Evolutionary conservation across 2,329 filamentous ascomycete species (phyloP).

Genomic region (Teratosphaeria destructans): DNA sequence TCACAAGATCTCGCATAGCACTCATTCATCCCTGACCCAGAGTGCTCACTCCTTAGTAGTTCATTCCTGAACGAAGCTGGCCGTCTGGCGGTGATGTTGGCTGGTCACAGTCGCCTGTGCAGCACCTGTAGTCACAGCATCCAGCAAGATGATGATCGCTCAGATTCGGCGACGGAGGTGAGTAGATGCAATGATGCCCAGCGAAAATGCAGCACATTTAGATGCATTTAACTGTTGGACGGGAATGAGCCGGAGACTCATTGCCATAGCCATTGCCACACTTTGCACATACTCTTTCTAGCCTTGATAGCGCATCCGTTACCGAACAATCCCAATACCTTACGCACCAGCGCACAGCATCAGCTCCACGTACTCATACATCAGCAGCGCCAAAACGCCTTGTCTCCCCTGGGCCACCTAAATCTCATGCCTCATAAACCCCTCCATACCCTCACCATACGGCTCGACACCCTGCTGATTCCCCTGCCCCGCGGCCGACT

Average conservation of each 20-base stretch:
- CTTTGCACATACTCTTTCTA: background rate
- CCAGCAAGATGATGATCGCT: too few relatives aligned
- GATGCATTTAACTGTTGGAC: too few relatives aligned
- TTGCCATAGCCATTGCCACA: background rate
- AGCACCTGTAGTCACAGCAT: too few relatives aligned
- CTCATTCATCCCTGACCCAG: too few relatives aligned
- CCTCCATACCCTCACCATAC: slow-evolving; percentile 15
- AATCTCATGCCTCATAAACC: slow-evolving; percentile 22
- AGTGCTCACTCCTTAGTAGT: too few relatives aligned
- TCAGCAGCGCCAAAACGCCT: background rate
- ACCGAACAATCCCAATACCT: background rate
- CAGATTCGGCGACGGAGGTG: background rate
- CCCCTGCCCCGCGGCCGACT: background rate
- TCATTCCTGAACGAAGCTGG: too few relatives aligned
- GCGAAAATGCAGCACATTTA: too few relatives aligned
- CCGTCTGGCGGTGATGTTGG: too few relatives aligned
- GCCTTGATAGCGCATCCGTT: background rate
- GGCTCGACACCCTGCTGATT: slow-evolving; percentile 8
- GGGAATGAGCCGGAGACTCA: background rate
- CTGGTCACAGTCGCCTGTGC: too few relatives aligned
- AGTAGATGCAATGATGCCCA: background rate
- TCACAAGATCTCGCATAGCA: too few relatives aligned
- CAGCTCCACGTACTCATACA: background rate
- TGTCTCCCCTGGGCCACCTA: background rate
- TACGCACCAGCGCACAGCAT: background rate